phyloP scores from a whole-genome alignment of 805 yeast genomes.

The Clavispora carvajalis region DNA sequence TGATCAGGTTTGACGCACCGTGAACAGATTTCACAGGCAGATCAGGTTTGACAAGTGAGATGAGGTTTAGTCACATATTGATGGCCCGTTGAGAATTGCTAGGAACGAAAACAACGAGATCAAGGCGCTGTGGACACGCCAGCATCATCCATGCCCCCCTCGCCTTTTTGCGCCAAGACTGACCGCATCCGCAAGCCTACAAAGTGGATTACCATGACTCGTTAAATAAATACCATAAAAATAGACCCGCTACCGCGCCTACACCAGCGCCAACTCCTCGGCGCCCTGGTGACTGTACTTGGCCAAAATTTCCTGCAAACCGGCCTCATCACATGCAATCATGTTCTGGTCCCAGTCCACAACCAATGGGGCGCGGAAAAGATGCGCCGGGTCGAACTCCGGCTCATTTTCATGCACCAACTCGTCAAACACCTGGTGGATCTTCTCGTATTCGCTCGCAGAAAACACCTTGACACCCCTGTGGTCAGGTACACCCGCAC shows the following conservation, averaged over 20 bases:
- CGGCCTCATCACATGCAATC: conserved; percentile 33
- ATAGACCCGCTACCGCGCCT: no score
- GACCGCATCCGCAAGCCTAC: no score
- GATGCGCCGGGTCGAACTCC: conserved; percentile 26
- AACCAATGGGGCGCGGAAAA: conserved; percentile 38
- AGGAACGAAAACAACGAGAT: no score
- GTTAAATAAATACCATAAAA: neutral
- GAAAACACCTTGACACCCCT: conserved; percentile 28
- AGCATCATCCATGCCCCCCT: no score
- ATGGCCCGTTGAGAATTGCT: no score
- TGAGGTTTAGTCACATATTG: no score
- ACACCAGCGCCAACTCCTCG: conserved; percentile 6
- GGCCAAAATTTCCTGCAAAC: conserved; percentile 24
- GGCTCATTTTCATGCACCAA: conserved; percentile 21
- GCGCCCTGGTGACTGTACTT: conserved; percentile 19
- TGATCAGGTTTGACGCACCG: no score
- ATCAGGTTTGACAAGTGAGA: no score
- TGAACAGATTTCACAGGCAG: no score
- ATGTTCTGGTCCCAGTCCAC: conserved; percentile 43
- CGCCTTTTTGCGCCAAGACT: no score
- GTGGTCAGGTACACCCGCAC: conserved; percentile 15
- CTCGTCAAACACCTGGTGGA: conserved; percentile 31
- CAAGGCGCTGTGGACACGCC: no score
- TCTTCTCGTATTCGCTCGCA: conserved; percentile 34
- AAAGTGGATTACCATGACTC: neutral